Percentiles rank a stretch among this genome's conserved stretches.
Evolutionary conservation across 495 filamentous ascomycete genomes (phyloP).

Genomic region (Aspergillus diversus): DNA sequence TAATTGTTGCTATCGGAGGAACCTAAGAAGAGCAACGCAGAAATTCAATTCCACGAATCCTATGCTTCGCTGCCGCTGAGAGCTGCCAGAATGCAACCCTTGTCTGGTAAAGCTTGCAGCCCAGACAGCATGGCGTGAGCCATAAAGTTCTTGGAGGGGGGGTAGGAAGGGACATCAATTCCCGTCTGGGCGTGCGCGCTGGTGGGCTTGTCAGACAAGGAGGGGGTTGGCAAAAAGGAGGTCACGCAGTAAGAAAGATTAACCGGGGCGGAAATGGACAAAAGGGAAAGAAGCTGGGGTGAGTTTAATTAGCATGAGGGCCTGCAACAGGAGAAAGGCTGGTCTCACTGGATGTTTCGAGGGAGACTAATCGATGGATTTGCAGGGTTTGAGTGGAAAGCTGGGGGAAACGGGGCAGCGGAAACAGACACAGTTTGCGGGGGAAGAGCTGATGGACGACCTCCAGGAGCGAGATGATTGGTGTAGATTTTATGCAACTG

Average conservation of each 20-base stretch:
- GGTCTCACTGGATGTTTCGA: conserved; percentile 7
- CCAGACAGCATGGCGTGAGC: conserved; percentile 10
- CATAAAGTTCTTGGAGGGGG: conserved; percentile 2
- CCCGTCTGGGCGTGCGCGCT: conserved; percentile 18
- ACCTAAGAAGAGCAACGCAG: conserved; percentile 14
- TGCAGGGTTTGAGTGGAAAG: conserved; percentile 8
- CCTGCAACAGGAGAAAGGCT: conserved; percentile 7
- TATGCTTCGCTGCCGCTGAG: not conserved
- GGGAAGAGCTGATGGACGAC: conserved; percentile 4
- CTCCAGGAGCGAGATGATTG: conserved; percentile 9
- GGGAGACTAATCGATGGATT: conserved; percentile 1
- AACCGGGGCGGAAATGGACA: conserved; percentile 12
- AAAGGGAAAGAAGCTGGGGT: conserved; percentile 9
- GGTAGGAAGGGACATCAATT: conserved; percentile 11
- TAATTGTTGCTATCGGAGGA: conserved; percentile 14
- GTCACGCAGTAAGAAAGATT: conserved; percentile 15
- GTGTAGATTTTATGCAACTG: conserved; percentile 18
- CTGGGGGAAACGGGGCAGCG: conserved; percentile 6
- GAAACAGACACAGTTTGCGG: conserved; percentile 11
- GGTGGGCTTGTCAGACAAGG: conserved; percentile 9
- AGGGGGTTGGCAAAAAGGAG: conserved; percentile 1
- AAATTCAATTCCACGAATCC: conserved; percentile 29
- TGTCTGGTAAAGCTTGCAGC: conserved; percentile 8
- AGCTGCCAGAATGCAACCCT: conserved; percentile 6
- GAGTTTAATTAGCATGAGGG: conserved; percentile 1